Evolutionary conservation across 2,329 filamentous ascomycete genomes (phyloP).

Genomic region (Xylaria sp.): DNA sequence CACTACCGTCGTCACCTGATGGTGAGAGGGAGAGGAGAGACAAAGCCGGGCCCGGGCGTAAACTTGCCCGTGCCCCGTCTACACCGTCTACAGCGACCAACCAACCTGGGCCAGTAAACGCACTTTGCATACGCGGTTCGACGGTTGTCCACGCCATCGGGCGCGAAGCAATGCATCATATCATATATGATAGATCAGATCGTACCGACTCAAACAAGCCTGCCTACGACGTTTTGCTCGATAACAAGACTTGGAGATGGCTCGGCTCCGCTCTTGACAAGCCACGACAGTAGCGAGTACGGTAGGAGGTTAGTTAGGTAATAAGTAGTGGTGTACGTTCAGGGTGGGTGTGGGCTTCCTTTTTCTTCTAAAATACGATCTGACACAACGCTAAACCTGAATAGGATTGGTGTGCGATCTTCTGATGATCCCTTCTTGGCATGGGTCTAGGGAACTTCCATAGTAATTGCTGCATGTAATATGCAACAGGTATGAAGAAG

Average conservation of each 20-base stretch:
- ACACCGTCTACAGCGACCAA: no score
- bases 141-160: constrained; percentile 12
- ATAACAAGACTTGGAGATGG: not conserved
- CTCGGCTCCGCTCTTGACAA: not conserved
- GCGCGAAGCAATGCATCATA: not conserved
- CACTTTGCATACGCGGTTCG: constrained; percentile 21
- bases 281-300: no score
- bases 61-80: constrained; percentile 26
- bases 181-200: not conserved
- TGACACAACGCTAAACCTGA: no score
- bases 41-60: constrained; percentile 19
- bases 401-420: no score
- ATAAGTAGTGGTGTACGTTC: no score
- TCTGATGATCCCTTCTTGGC: not conserved
- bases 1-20: constrained; percentile 15
- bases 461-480: no score
- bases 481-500: no score
- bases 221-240: not conserved
- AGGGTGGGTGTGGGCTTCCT: no score
- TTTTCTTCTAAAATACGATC: no score
- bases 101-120: not conserved
- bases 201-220: not conserved
- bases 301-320: no score
- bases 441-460: no score
- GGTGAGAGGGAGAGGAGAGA: not conserved